Evolutionary conservation across 306 rosid species (phyloP).

Genomic region (Quercus engelmannii): DNA sequence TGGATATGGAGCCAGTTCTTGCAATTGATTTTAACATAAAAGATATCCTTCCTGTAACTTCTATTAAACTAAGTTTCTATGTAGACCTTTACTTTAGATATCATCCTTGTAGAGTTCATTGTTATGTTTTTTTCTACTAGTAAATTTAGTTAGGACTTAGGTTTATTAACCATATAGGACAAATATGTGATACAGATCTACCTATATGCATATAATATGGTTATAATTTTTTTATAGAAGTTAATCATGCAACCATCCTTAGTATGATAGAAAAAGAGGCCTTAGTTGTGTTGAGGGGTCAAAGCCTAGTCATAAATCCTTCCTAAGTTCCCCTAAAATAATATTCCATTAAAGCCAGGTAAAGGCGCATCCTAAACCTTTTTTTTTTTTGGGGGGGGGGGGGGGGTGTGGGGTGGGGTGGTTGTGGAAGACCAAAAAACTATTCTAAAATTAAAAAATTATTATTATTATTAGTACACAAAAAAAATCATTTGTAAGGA

Average conservation of each 20-base stretch:
- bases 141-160: neutral
- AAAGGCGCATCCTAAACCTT: neutral
- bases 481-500: neutral
- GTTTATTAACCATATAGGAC: neutral
- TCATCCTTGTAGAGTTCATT: neutral
- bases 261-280: neutral
- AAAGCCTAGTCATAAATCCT: neutral
- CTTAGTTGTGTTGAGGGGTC: neutral
- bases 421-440: no score
- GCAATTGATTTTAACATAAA: conserved; percentile 81
- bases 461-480: neutral
- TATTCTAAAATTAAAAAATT: no score
- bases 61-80: neutral
- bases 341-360: neutral
- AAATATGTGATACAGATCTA: neutral
- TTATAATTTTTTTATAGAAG: neutral
- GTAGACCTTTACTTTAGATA: neutral
- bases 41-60: conserved; percentile 67
- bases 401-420: no score
- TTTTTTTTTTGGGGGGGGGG: no score
- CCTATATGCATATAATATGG: neutral
- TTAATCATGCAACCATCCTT: neutral
- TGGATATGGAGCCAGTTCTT: conserved; percentile 77
- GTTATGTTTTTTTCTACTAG: neutral
- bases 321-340: neutral